Base-by-base conservation (phyloP, 1,139 yeast species). In the Diutina mesorugosa region DNA sequence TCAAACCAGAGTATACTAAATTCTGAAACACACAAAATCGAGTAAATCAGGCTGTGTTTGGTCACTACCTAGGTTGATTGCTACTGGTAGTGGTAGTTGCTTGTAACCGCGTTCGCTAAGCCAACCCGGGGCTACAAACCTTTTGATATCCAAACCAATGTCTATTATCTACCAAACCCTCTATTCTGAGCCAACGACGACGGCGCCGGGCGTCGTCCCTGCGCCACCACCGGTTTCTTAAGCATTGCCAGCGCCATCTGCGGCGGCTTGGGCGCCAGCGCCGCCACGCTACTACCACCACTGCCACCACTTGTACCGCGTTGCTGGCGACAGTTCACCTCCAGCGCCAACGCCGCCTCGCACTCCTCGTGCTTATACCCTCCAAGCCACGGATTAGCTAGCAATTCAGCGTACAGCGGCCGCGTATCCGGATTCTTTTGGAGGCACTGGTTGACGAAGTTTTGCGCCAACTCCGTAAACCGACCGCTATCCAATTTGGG, bases 331-430 rank as follows among this genome's bases (percentile, higher is more conserved):
- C 30, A 4, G 35, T 47, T 47, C 28, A 50, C 53, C 12, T 50
- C 53, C 7, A n/a, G n/a, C 29, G 45, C 41, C 8, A 50, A 45
- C 4, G 26, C 29, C 28, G 18, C 12, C 28, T 32, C 45, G 10
- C 53, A 50, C 18, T 32, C 45, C 45, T 30, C 28, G 45, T 32
- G 45, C 47, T 76, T 64, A 60, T 70, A 78, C 60, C 77, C 77
- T 45, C 73, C 69, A 58, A 93, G 75, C 98, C 98, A 93, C 4
- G 95, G 95, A 66, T 88, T 95, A 53, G 79, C 76, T 57, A 90
- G 71, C 57, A 93, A 76, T 57, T 84, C 80, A 1, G 83, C 80
- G 67, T 93, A 93, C 6, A 84, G 80, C n/a, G 98, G 97, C 61
- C 99, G 79, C 61, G 80, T 73, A 50, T 81, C 83, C 1, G 98